Evolutionary conservation across 2,329 filamentous ascomycete species (phyloP).

Genomic region (Penicillium griseofulvum): DNA sequence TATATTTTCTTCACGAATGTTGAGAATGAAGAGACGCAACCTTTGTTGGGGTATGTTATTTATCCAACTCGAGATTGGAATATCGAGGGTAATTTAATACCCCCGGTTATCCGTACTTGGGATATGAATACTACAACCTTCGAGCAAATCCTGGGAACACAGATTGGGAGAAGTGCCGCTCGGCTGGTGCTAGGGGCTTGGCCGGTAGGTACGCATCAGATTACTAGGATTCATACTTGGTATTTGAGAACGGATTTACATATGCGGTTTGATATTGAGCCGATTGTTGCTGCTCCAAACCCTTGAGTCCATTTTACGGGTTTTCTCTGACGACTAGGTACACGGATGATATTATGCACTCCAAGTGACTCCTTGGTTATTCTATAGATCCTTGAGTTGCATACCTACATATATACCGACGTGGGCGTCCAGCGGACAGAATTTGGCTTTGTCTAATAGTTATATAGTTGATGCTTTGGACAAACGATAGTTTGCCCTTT

Average conservation of each 20-base stretch:
- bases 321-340: neutral
- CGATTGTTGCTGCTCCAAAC: too few species aligned
- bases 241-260: neutral
- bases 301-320: neutral
- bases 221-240: neutral
- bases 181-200: neutral
- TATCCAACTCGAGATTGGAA: neutral
- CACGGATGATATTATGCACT: neutral
- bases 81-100: too few species aligned
- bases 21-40: neutral
- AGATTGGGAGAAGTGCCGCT: neutral
- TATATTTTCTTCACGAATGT: neutral
- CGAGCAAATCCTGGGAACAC: neutral
- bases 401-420: neutral
- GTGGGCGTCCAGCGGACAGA: too few species aligned
- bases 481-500: too few species aligned
- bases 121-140: fast-evolving
- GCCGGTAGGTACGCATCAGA: neutral
- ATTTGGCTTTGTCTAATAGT: neutral
- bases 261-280: slow-evolving; percentile 4
- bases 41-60: neutral
- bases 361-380: too few species aligned
- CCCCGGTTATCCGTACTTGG: neutral
- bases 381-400: neutral
- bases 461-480: neutral